Conservation (phyloP, 2,329 filamentous ascomycete species). For the Ilyonectria destructans region DNA sequence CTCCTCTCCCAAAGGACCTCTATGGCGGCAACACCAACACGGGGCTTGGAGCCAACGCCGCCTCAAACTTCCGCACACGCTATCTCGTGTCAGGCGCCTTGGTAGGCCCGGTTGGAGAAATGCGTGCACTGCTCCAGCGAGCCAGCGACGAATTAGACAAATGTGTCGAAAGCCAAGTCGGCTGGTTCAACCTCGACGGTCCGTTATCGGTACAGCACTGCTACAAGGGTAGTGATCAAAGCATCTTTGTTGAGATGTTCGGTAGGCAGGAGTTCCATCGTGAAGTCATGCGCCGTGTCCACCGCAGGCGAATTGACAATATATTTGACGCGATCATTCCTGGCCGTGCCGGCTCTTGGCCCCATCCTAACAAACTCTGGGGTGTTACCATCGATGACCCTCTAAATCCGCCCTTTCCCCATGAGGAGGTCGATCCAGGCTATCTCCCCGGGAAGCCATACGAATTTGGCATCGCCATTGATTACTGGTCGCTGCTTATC, state of each 20-base stretch:
- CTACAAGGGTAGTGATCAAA: slow-evolving; percentile 50
- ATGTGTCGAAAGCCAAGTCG: slow-evolving; percentile 32
- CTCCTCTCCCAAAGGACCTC: slow-evolving; percentile 46
- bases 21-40: slow-evolving; percentile 47
- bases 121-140: slow-evolving; percentile 44
- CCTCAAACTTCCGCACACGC: slow-evolving; percentile 43
- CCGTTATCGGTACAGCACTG: slow-evolving; percentile 19
- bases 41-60: slow-evolving; percentile 33
- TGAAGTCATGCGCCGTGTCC: slow-evolving; percentile 49
- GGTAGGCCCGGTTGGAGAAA: slow-evolving; percentile 46
- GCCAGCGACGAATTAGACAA: slow-evolving; percentile 44
- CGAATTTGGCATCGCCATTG: slow-evolving; percentile 49
- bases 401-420: slow-evolving; percentile 46
- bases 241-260: slow-evolving; percentile 50
- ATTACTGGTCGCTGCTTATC: slow-evolving; percentile 49
- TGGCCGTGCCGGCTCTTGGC: slow-evolving; percentile 41
- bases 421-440: slow-evolving; percentile 39
- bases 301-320: slow-evolving; percentile 40
- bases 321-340: slow-evolving; percentile 43
- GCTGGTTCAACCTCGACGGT: slow-evolving; percentile 33
- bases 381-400: slow-evolving; percentile 38
- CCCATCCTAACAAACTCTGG: slow-evolving; percentile 36
- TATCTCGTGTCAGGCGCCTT: slow-evolving; percentile 49
- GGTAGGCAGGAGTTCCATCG: slow-evolving; percentile 52
- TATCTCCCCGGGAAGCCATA: slow-evolving; percentile 41